Percentiles rank a stretch among this genome's conserved stretches.
phyloP scores from a whole-genome alignment of 2,329 filamentous ascomycete genomes.

The Elsinoe perseae region DNA sequence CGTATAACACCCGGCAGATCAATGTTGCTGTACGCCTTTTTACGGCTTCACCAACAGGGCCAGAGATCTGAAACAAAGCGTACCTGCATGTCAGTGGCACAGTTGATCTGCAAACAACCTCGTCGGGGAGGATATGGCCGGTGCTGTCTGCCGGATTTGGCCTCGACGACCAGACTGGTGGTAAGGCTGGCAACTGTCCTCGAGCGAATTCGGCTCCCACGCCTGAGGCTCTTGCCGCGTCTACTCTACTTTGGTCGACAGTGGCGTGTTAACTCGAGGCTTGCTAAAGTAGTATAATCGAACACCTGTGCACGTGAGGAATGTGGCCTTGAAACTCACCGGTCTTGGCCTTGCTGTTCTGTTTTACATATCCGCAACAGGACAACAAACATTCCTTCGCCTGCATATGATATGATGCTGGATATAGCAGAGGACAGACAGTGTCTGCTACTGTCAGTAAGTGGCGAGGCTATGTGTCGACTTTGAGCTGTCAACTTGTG shows the following conservation, averaged over 20 bases:
- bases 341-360: not conserved
- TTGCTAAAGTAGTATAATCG: constrained; percentile 6
- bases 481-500: not conserved
- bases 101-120: not conserved
- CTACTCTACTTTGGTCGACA: not conserved
- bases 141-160: constrained; percentile 4
- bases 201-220: constrained; percentile 1
- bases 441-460: not conserved
- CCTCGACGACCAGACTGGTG: constrained; percentile 3
- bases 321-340: constrained; percentile 1
- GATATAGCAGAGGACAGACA: not conserved
- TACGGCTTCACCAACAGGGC: constrained; percentile 7
- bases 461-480: not conserved
- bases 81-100: not conserved
- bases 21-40: constrained; percentile 4
- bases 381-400: constrained; percentile 1
- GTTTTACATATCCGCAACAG: constrained; percentile 2
- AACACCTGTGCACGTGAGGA: not conserved
- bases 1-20: constrained; percentile 8
- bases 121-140: not conserved
- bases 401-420: not conserved
- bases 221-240: constrained; percentile 12
- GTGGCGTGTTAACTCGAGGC: constrained; percentile 5
- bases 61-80: not conserved
- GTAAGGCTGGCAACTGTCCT: not conserved